Conservation (phyloP, 495 filamentous ascomycete genomes). For the Penicillium daleae region DNA sequence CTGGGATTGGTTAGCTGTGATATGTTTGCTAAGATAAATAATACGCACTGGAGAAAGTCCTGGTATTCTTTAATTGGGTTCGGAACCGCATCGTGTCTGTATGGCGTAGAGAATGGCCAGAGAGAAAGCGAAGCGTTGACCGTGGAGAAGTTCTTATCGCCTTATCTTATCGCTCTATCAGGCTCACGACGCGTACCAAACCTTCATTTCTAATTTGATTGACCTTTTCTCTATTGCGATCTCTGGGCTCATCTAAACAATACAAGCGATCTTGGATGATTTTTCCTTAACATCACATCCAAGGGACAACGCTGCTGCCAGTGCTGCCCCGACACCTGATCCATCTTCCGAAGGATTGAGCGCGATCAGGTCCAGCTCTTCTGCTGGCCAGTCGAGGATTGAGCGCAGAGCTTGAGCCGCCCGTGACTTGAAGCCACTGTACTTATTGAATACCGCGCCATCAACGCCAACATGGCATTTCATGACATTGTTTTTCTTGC, state of each 20-base stretch:
- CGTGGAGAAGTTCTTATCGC: conserved; percentile 28
- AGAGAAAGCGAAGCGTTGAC: conserved; percentile 7
- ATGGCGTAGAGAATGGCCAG: neutral
- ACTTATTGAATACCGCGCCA: conserved; percentile 92
- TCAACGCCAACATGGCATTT: conserved; percentile 91
- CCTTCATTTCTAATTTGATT: neutral
- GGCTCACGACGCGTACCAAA: conserved; percentile 3
- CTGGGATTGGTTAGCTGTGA: conserved; percentile 46
- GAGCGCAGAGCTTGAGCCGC: conserved; percentile 74
- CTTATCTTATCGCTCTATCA: conserved; percentile 6
- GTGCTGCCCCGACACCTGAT: conserved; percentile 38
- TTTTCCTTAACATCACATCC: neutral
- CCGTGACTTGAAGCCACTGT: conserved; percentile 84
- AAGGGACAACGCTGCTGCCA: conserved; percentile 33
- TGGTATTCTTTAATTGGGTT: conserved; percentile 76
- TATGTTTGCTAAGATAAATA: neutral
- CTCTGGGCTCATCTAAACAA: conserved; percentile 3
- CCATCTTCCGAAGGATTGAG: conserved; percentile 38
- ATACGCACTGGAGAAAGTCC: conserved; percentile 78
- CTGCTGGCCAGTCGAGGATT: conserved; percentile 36
- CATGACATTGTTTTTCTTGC: conserved; percentile 79
- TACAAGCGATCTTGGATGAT: neutral
- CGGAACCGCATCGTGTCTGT: conserved; percentile 72
- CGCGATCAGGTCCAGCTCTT: conserved; percentile 26
- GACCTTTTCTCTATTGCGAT: neutral